Conservation (phyloP, 345 rosid genomes). For the Aurinia saxatilis region DNA sequence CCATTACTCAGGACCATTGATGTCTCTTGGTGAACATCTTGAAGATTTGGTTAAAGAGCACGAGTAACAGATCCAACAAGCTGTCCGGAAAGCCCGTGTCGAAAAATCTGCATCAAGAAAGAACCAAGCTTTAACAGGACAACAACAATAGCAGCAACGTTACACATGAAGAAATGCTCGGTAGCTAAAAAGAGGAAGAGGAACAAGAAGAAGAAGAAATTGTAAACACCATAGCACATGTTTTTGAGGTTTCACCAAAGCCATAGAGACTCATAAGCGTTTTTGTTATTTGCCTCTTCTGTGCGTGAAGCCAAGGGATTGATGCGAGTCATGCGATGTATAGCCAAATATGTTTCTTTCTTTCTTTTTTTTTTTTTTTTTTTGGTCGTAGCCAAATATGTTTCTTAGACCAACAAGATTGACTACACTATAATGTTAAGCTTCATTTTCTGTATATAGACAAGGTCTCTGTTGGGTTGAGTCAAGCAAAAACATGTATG, state of each 20-base stretch:
- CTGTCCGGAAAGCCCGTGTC: slow-evolving; percentile 68
- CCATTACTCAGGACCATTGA: slow-evolving; percentile 86
- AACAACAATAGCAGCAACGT: slow-evolving; percentile 19
- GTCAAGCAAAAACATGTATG: slow-evolving; percentile 9
- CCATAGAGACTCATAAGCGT: slow-evolving; percentile 7
- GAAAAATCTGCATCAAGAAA: slow-evolving; percentile 39
- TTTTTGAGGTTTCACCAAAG: slow-evolving; percentile 7
- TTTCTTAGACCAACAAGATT: slow-evolving; percentile 16
- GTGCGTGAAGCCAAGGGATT: slow-evolving; percentile 20
- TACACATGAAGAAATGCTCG: slow-evolving; percentile 21
- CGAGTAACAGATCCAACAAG: slow-evolving; percentile 87
- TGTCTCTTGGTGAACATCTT: slow-evolving; percentile 84
- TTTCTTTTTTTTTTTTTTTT: too few species aligned
- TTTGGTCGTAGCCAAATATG: not conserved
- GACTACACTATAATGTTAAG: slow-evolving; percentile 11
- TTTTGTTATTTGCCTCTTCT: not conserved
- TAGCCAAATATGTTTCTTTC: too few species aligned
- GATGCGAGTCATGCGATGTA: slow-evolving; percentile 19
- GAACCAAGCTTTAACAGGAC: slow-evolving; percentile 8
- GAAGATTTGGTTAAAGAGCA: slow-evolving; percentile 89
- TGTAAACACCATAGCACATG: not conserved
- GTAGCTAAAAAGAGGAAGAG: slow-evolving; percentile 7
- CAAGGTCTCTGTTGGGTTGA: slow-evolving; percentile 5
- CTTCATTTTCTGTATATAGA: slow-evolving; percentile 13
- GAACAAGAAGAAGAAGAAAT: not conserved